Conservation (phyloP, 148 eudicot genomes). For the Camellia sinensis region DNA sequence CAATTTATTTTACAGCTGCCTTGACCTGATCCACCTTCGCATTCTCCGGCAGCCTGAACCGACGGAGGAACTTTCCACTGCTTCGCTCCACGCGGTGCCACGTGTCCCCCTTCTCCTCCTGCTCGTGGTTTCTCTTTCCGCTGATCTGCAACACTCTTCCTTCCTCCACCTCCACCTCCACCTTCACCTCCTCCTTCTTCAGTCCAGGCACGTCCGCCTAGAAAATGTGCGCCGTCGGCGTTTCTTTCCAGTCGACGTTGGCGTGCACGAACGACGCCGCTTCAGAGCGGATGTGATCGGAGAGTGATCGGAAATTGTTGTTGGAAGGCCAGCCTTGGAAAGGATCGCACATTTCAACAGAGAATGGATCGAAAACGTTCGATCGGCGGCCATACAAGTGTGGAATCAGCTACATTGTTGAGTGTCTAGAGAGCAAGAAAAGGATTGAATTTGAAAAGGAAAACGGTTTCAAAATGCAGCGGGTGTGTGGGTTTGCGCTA, state of each 20-base stretch:
- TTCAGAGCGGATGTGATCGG: slow-evolving; percentile 16
- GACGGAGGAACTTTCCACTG: slow-evolving; percentile 31
- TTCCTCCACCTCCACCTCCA: slow-evolving; percentile 51
- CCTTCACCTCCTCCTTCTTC: slow-evolving; percentile 48
- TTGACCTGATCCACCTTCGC: slow-evolving; percentile 30
- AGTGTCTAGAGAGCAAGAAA: not conserved
- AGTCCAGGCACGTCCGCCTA: slow-evolving; percentile 51
- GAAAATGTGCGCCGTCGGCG: slow-evolving; percentile 52
- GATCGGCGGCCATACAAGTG: slow-evolving; percentile 27
- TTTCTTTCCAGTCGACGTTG: slow-evolving; percentile 53
- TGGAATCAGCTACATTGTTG: slow-evolving; percentile 46
- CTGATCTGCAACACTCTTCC: slow-evolving; percentile 43
- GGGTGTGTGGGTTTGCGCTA: not conserved
- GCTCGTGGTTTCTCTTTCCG: slow-evolving; percentile 37
- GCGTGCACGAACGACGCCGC: slow-evolving; percentile 29
- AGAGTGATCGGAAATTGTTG: slow-evolving; percentile 9
- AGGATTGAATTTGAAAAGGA: not conserved
- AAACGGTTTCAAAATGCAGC: not conserved
- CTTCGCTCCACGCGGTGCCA: slow-evolving; percentile 48
- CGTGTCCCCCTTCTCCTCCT: slow-evolving; percentile 38
- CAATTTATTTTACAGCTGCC: no score
- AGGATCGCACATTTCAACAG: slow-evolving; percentile 45
- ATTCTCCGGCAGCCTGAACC: slow-evolving; percentile 45
- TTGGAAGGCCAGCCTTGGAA: slow-evolving; percentile 24
- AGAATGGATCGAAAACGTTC: slow-evolving; percentile 32